Evolutionary conservation across 176 grass and related monocot genomes (phyloP).

Genomic region (Saccharum spontaneum): DNA sequence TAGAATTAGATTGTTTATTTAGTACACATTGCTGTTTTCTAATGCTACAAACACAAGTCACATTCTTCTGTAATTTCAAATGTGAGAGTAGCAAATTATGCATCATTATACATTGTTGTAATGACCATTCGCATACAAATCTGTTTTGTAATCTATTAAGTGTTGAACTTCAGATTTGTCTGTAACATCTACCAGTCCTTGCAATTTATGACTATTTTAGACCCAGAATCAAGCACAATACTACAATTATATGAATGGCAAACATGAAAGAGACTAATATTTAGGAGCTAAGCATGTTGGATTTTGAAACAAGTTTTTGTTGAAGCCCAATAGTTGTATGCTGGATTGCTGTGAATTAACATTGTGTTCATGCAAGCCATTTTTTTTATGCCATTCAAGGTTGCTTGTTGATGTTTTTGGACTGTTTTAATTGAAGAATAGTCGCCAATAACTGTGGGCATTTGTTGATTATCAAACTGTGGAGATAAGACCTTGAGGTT

Average conservation of each 20-base stretch:
- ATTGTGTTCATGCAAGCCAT: slow-evolving; percentile 2
- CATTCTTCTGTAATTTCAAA: neutral
- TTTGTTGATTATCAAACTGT: slow-evolving; percentile 13
- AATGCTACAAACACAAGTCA: neutral
- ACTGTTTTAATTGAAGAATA: slow-evolving; percentile 16
- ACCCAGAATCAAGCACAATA: neutral
- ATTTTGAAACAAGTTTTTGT: slow-evolving; percentile 20
- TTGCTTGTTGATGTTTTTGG: neutral
- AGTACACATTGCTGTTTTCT: neutral
- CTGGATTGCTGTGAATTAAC: neutral
- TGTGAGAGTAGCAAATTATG: neutral
- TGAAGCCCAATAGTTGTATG: neutral
- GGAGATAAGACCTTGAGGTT: neutral
- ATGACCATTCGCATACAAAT: neutral
- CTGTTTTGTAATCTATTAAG: neutral
- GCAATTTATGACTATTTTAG: neutral
- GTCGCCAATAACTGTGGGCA: neutral
- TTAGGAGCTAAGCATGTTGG: slow-evolving; percentile 22
- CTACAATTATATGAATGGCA: slow-evolving; percentile 4
- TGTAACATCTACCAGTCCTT: neutral
- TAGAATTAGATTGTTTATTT: no score
- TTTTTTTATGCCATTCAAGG: slow-evolving; percentile 4
- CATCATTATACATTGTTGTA: neutral
- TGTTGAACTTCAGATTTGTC: slow-evolving; percentile 6
- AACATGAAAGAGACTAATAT: slow-evolving; percentile 17